Evolutionary conservation across 2,329 filamentous ascomycete genomes (phyloP), one percentile per base, ranked within the genome.

Genomic region (Xylaria sp.): DNA sequence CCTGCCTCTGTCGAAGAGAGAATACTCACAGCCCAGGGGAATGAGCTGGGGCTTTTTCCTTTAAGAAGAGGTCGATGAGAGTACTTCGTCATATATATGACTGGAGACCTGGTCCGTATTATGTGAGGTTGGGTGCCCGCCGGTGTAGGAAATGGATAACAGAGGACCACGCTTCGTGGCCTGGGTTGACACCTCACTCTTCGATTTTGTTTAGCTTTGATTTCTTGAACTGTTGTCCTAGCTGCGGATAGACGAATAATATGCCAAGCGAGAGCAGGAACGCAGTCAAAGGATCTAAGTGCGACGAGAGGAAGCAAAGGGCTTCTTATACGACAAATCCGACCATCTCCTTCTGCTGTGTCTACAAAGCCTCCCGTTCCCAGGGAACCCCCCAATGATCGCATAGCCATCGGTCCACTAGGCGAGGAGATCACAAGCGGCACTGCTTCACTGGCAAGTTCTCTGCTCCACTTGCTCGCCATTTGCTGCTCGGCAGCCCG

Each of bases 301-400:
- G 25, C 44, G 44, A 60, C 34, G 57, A 54, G 48, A 44, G 56
- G 59, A 63, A 63, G 37, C 63, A 48, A 63, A 56, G 55, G 50
- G 50, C 62, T 64, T 66, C 55, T 71, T 69, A 71, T 66, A 71
- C 66, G 50, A 64, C 51, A 41, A 54, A 32, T 32, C 48, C 44
- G 37, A n/a, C 20, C 58, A 48, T 64, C 34, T 15, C 63, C 59
- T 56, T 32, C 63, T 46, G 63, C 41, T 66, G 50, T 44, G 23
- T 46, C 39, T 51, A 28, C 50, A 23, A 60, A 51, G 58, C 59
- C 51, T 70, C 69, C 57, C 48, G 32, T 63, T 70, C 58, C 44
- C 44, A 41, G 57, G 7, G 7, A 50, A 32, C 44, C 48, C 52
- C 52, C 59, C 48, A 57, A 18, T 61, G 52, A 63, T 51, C 18